Base-by-base conservation (phyloP, 2,329 filamentous ascomycete species). In the Alternaria atra region DNA sequence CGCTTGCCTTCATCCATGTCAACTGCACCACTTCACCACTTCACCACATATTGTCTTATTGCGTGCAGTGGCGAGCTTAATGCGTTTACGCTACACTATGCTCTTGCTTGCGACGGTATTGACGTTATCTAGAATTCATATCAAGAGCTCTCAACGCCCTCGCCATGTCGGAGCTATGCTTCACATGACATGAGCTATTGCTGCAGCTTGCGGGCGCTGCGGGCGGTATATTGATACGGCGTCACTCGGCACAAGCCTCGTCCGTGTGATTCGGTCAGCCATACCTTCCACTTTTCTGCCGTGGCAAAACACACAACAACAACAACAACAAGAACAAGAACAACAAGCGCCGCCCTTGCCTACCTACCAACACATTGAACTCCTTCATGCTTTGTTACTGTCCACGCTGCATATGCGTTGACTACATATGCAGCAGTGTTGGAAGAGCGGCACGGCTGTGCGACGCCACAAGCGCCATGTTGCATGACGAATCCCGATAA, bases 231-330 rank as follows among this genome's bases (percentile, higher is more conserved):
- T 51, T 61, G 53, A 35, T 44, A 57, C 53, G 42, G 61, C 55
- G 44, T 57, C 61, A 34, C 53, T 61, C 61, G 52, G 60, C 57
- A 42, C 44, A 58, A 30, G 39, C 55, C 43, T 52, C 47, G 46
- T 43, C 44, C 35, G 44, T 34, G 43, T 61, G 58, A 58, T 58
- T 52, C 34, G 61, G 44, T 52, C 23, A n/a, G 48, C 61, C 54
- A 39, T 58, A 20, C 55, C 52, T 20, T 51, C 35, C 34, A 27
- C 30, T 54, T 51, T 50, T 46, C 32, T 52, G 44, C 54, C 29
- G 61, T 59, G 61, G 61, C 61, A 44, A 58, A 50, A 58, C 29
- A 48, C 30, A 39, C 27, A 29, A 8, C 4, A 29, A 29, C 7
- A 29, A 29, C 27, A 57, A 52, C 35, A 15, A 39, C 27, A 29